Conservation (phyloP, 2,329 filamentous ascomycete genomes). For the Aotearoamyces nothofagi region DNA sequence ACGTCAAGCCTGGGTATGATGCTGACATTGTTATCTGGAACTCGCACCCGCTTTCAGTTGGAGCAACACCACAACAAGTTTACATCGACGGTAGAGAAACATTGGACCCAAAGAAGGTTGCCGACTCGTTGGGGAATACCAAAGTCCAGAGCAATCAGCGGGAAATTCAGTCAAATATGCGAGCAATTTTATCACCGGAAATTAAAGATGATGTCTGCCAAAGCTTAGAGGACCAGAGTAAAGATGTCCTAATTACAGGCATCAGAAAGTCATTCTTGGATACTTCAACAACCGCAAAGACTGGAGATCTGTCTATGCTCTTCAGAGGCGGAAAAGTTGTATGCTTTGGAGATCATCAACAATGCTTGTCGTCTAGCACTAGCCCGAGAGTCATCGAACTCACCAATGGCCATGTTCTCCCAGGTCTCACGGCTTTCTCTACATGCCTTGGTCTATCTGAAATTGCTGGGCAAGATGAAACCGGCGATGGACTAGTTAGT, state of each 20-base stretch:
- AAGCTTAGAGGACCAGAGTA: constrained; percentile 8
- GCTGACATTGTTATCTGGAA: constrained; percentile 35
- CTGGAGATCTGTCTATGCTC: constrained; percentile 22
- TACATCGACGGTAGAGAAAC: constrained; percentile 28
- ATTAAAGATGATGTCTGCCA: constrained; percentile 15
- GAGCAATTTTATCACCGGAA: constrained; percentile 11
- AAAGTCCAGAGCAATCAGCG: too few species aligned
- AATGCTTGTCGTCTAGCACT: constrained; percentile 17
- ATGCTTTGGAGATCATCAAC: constrained; percentile 21
- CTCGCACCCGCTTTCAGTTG: constrained; percentile 28
- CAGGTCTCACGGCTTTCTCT: constrained; percentile 33
- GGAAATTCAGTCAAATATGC: too few species aligned
- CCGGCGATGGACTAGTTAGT: constrained; percentile 29
- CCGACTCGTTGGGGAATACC: too few species aligned
- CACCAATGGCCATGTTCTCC: constrained; percentile 29
- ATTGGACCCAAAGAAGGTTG: constrained; percentile 19
- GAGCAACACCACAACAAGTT: constrained; percentile 29
- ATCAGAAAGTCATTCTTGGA: constrained; percentile 23
- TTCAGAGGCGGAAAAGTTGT: constrained; percentile 24
- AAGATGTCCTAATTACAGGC: constrained; percentile 22
- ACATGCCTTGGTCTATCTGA: constrained; percentile 32
- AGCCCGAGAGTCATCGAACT: constrained; percentile 21
- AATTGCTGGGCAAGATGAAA: constrained; percentile 27
- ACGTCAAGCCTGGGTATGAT: constrained; percentile 28
- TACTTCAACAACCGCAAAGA: constrained; percentile 3